phyloP scores from a whole-genome alignment of 2,329 filamentous ascomycete genomes.

The Aspergillus candidus region DNA sequence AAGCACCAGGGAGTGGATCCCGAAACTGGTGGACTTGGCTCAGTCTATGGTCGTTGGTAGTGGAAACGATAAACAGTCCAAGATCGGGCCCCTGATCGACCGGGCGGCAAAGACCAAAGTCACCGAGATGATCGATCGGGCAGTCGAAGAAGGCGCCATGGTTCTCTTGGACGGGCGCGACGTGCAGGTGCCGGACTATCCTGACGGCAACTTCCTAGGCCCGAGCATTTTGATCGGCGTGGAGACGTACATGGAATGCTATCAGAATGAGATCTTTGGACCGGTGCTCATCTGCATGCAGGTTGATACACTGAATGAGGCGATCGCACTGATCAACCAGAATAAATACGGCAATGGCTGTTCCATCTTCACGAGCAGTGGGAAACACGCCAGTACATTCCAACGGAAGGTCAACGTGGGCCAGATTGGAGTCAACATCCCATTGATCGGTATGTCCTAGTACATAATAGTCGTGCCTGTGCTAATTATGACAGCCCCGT shows the following conservation, averaged over 20 bases:
- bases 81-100: slow-evolving; percentile 57
- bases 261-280: slow-evolving; percentile 33
- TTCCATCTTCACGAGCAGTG: slow-evolving; percentile 31
- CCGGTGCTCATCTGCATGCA: slow-evolving; percentile 33
- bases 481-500: slow-evolving; percentile 14
- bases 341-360: slow-evolving; percentile 33
- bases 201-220: slow-evolving; percentile 56
- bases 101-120: slow-evolving; percentile 55
- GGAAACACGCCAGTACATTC: slow-evolving; percentile 26
- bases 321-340: slow-evolving; percentile 28
- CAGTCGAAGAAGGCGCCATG: slow-evolving; percentile 56
- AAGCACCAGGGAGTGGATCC: slow-evolving; percentile 57
- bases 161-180: slow-evolving; percentile 57
- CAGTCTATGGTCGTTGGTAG: slow-evolving; percentile 55
- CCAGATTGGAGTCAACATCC: slow-evolving; percentile 27
- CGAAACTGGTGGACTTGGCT: slow-evolving; percentile 56
- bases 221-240: slow-evolving; percentile 33
- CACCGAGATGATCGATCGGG: slow-evolving; percentile 53
- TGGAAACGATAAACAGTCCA: slow-evolving; percentile 55
- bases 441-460: slow-evolving; percentile 17
- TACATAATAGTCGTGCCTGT: slow-evolving; percentile 2
- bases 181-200: slow-evolving; percentile 54
- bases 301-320: slow-evolving; percentile 31
- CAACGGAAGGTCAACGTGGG: slow-evolving; percentile 26
- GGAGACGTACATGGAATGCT: slow-evolving; percentile 33